Conservation (phyloP, 2,329 filamentous ascomycete genomes). For the Aureobasidium sp. region DNA sequence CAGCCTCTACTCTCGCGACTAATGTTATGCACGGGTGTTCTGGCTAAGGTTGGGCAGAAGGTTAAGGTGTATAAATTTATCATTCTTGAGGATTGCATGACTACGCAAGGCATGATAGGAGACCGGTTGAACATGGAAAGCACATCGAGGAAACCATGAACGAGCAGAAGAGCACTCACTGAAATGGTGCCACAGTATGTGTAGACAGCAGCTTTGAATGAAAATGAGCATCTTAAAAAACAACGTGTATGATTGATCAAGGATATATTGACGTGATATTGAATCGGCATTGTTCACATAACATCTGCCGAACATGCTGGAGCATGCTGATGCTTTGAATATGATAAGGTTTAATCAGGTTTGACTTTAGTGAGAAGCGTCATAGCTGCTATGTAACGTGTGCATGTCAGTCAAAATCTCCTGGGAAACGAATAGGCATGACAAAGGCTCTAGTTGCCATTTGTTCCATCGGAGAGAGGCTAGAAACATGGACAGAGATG, state of each 20-base stretch:
- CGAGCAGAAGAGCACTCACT: not conserved
- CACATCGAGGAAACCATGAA: not conserved
- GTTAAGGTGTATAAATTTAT: not conserved
- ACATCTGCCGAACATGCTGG: not conserved
- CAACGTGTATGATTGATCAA: not conserved
- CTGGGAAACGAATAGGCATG: not conserved
- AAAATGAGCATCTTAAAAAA: not conserved
- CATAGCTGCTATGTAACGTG: not conserved
- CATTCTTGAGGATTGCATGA: not conserved
- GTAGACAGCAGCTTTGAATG: not conserved
- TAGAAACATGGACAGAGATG: not conserved
- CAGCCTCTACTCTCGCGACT: constrained; percentile 16
- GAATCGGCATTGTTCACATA: not conserved
- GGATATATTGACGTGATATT: not conserved
- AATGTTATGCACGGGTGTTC: not conserved
- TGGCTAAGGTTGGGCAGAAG: not conserved
- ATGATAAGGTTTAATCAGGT: not conserved
- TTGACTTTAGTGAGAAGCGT: not conserved
- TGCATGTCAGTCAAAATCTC: not conserved
- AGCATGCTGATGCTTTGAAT: not conserved
- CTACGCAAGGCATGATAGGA: not conserved
- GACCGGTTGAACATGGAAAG: not conserved
- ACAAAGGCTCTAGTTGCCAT: not conserved
- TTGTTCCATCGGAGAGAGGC: not conserved
- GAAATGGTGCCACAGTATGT: not conserved